Evolutionary conservation across 202 grass and related monocot species (phyloP), one percentile per base, ranked within the genome.

Genomic region (Schoenoplectus tabernaemontani): DNA sequence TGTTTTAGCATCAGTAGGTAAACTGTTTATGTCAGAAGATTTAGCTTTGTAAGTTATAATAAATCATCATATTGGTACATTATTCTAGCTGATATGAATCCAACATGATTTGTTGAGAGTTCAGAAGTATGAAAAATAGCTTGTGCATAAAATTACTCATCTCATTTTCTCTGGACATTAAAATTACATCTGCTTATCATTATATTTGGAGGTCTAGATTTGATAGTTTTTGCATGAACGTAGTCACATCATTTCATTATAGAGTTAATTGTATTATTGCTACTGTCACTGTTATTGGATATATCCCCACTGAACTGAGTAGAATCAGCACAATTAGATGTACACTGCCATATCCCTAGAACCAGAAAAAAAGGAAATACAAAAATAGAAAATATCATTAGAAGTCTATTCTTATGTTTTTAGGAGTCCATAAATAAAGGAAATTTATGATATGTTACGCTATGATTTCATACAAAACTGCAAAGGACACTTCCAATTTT

Each of bases 1-100:
- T 62, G 58, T 79, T 79, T n/a, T n/a, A n/a, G n/a, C n/a, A 44
- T 79, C 41, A 44, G 33, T 79, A 42, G 57, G 76, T 79, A 26
- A 79, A 20, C 34, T 61, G 54, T 78, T 78, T 78, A 4, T 37
- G 46, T 56, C 48, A 51, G 28, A 76, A 76, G 30, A 26, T 78
- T 24, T 26, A 37, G 11, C 19, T 60, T 78, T 78, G 30, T 39
- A 37, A 78, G 39, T 59, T 78, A 60, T 24, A 4, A 38, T 38
- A 60, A 37, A 60, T 39, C 24, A 47, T 37, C 46, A 57, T 19
- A 37, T 22, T 10, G 47, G 23, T 69, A 43, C 26, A 56, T 51
- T n/a, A n/a, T n/a, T 10, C 3, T 41, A 41, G n/a, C 36, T 42
- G 37, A 41, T 42, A 67, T 67, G 37, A 67, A 67, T 67, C 64